A percentile compares a stretch with the other conserved stretches of the same genome.
phyloP scores from a whole-genome alignment of 2,329 filamentous ascomycete species.

The Sporothrix inflata region DNA sequence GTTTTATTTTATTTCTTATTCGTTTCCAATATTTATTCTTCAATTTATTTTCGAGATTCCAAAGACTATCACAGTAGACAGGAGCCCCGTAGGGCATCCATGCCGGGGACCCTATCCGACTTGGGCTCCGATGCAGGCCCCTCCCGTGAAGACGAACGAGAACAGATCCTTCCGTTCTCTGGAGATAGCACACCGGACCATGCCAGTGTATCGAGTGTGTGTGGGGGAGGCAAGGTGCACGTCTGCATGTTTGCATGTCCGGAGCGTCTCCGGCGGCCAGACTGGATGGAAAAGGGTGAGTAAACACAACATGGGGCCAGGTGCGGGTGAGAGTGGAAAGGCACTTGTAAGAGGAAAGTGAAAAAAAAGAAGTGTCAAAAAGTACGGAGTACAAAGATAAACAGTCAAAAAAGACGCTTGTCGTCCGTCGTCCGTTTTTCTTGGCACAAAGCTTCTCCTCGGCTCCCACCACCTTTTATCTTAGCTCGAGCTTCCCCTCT shows the following conservation, averaged over 20 bases:
- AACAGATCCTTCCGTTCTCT: too few relatives aligned
- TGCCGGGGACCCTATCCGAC: not conserved
- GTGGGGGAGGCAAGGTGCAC: not conserved
- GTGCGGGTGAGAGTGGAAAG: constrained; percentile 13
- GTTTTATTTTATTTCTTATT: too few relatives aligned
- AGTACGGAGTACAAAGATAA: not conserved
- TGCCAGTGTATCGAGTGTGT: not conserved
- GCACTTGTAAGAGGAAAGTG: not conserved
- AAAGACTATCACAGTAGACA: too few relatives aligned
- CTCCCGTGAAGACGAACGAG: not conserved
- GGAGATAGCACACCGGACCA: not conserved
- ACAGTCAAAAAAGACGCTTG: not conserved
- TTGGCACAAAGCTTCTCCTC: constrained; percentile 18
- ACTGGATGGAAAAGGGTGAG: not conserved
- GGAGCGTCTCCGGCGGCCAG: not conserved
- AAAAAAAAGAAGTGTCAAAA: not conserved
- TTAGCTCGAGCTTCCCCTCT: not conserved
- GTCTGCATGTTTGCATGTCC: not conserved
- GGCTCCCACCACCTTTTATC: not conserved
- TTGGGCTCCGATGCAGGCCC: constrained; percentile 10
- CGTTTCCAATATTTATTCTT: too few relatives aligned
- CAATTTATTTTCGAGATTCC: too few relatives aligned
- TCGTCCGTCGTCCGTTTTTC: not conserved
- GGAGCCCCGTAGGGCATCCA: constrained; percentile 7
- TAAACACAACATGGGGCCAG: constrained; percentile 35